phyloP scores from a whole-genome alignment of 1,284 basidiomycete species.

The Leccinum solheimii region DNA sequence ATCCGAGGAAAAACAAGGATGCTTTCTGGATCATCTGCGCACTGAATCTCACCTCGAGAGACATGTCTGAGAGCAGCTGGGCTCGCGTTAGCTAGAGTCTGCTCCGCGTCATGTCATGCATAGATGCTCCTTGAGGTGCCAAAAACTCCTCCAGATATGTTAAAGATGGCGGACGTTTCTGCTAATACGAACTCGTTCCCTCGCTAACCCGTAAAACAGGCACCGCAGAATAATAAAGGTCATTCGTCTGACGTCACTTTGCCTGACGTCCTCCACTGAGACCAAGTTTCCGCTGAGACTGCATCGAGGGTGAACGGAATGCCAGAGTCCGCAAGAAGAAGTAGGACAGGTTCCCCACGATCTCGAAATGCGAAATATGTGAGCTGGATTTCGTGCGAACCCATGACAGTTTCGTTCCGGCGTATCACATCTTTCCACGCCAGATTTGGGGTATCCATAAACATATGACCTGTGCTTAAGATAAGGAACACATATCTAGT shows the following conservation, averaged over 20 bases:
- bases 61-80: slow-evolving; percentile 21
- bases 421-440: background rate
- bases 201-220: slow-evolving; percentile 26
- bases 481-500: background rate
- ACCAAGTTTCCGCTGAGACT: slow-evolving; percentile 17
- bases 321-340: slow-evolving; percentile 29
- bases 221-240: slow-evolving; percentile 24
- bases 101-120: background rate
- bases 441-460: background rate
- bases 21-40: slow-evolving; percentile 29
- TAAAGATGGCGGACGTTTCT: slow-evolving; percentile 29
- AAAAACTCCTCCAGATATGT: slow-evolving; percentile 15
- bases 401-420: background rate
- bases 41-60: slow-evolving; percentile 20
- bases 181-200: slow-evolving; percentile 22
- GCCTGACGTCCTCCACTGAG: slow-evolving; percentile 16
- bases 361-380: slow-evolving; percentile 25
- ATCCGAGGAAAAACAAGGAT: slow-evolving; percentile 26
- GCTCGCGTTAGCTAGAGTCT: slow-evolving; percentile 1
- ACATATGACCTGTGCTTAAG: background rate
- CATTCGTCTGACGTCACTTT: slow-evolving; percentile 14
- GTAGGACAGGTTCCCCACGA: slow-evolving; percentile 29
- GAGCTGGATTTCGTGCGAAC: slow-evolving; percentile 16
- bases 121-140: slow-evolving; percentile 12
- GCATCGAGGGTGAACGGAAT: slow-evolving; percentile 22